A percentile compares a stretch with the other conserved stretches of the same genome.
Conservation (phyloP, 177 flowering plant genomes). For the Vitis hybrid region DNA sequence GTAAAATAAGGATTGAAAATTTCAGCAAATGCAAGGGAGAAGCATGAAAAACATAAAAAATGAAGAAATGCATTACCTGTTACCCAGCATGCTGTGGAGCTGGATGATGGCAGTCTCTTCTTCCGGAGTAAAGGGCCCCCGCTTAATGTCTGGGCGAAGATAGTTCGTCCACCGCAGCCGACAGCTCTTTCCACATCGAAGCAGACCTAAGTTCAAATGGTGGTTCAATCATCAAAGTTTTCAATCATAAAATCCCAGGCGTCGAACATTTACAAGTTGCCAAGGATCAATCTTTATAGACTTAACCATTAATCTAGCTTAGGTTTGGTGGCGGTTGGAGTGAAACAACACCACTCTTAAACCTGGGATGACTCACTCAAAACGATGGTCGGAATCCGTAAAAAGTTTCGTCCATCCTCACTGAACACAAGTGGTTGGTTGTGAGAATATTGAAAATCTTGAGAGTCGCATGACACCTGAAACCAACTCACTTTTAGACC, state of each 20-base stretch:
- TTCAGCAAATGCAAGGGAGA: not conserved
- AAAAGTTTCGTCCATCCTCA: no score
- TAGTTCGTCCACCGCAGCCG: conserved; percentile 47
- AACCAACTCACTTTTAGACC: no score
- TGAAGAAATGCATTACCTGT: conserved; percentile 20
- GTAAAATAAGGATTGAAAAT: not conserved
- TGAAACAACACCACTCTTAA: no score
- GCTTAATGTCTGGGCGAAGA: conserved; percentile 35
- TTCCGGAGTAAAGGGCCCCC: conserved; percentile 33
- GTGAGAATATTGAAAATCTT: no score
- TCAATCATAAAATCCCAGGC: not conserved
- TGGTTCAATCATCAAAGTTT: not conserved
- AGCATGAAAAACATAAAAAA: not conserved
- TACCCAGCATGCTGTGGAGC: conserved; percentile 40
- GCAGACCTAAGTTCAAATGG: conserved; percentile 25
- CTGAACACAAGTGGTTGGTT: no score
- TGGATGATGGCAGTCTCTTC: conserved; percentile 33
- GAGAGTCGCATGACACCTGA: no score
- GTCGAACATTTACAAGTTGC: no score
- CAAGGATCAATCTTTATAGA: no score
- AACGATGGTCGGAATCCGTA: no score
- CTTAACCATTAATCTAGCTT: no score
- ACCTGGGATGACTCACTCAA: no score
- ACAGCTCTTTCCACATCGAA: conserved; percentile 48
- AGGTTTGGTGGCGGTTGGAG: no score